A percentile compares a stretch with the other conserved stretches of the same genome.
These are phyloP conservation scores for Kodamaea restingae DNA, from an alignment of 805 yeast genomes.

Conservation along the genomic window DNA sequence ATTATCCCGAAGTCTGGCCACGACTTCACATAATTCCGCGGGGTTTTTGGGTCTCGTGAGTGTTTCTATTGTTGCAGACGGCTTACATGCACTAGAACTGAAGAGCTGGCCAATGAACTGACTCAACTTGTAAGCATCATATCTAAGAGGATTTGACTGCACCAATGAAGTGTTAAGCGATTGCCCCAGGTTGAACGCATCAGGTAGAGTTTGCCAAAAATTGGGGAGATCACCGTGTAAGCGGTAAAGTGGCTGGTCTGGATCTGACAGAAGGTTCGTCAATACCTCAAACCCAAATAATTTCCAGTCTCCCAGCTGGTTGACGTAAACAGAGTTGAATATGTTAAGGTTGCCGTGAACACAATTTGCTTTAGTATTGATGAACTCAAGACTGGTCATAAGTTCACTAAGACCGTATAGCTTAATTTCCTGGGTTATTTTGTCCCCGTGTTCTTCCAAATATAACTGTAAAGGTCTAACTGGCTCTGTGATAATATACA, in stretches of 20 bases:
- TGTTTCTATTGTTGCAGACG: slow-evolving; percentile 3
- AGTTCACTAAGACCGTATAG: slow-evolving; percentile 56
- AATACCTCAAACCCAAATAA: slow-evolving; percentile 76
- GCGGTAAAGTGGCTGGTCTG: slow-evolving; percentile 41
- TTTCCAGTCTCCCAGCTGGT: slow-evolving; percentile 73
- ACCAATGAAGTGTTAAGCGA: slow-evolving; percentile 41
- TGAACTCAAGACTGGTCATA: slow-evolving; percentile 49
- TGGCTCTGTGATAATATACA: slow-evolving; percentile 66
- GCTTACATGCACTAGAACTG: slow-evolving; percentile 11
- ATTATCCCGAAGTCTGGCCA: slow-evolving; percentile 6
- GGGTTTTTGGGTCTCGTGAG: slow-evolving; percentile 4
- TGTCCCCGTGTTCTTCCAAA: slow-evolving; percentile 26
- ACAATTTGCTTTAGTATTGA: slow-evolving; percentile 54
- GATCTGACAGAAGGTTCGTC: slow-evolving; percentile 45
- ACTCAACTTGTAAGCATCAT: slow-evolving; percentile 67
- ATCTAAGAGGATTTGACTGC: slow-evolving; percentile 33
- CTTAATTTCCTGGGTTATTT: slow-evolving; percentile 32
- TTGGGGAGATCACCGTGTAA: slow-evolving; percentile 23
- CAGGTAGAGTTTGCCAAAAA: slow-evolving; percentile 37
- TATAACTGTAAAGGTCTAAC: slow-evolving; percentile 49
- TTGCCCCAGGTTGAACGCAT: slow-evolving; percentile 36
- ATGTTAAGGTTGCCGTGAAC: slow-evolving; percentile 60
- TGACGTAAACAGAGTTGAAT: slow-evolving; percentile 57
- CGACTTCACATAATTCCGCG: slow-evolving; percentile 7
- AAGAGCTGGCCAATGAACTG: slow-evolving; percentile 45